phyloP scores from a whole-genome alignment of 2,329 filamentous ascomycete genomes.

The Trichoderma atroviride region DNA sequence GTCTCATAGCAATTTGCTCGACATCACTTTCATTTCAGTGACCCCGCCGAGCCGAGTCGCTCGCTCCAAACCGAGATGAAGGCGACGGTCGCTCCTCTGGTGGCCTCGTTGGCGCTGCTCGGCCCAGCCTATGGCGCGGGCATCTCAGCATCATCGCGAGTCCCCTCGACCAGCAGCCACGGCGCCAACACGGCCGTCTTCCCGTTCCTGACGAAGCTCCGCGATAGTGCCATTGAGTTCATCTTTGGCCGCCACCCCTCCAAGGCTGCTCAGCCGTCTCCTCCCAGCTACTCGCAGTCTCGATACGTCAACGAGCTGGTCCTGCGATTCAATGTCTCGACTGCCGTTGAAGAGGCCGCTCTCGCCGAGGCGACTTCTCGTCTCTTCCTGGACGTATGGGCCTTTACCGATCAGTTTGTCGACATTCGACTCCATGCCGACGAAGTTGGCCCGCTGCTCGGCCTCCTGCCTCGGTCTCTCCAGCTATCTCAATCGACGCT shows the following conservation, averaged over 20 bases:
- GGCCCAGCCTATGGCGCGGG: constrained; percentile 37
- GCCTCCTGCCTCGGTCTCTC: constrained; percentile 74
- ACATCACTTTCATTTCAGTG: constrained; percentile 7
- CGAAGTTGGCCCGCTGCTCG: constrained; percentile 76
- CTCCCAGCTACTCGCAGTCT: constrained; percentile 41
- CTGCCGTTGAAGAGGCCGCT: constrained; percentile 66
- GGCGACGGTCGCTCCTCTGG: constrained; percentile 27
- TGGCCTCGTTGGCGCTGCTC: constrained; percentile 34
- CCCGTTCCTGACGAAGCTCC: constrained; percentile 54
- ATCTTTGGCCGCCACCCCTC: constrained; percentile 52
- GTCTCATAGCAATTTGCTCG: background rate
- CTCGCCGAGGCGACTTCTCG: constrained; percentile 73
- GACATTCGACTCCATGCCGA: constrained; percentile 80
- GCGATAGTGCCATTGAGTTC: constrained; percentile 53
- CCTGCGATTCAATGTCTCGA: constrained; percentile 80
- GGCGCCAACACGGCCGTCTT: constrained; percentile 40
- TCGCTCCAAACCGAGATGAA: constrained; percentile 31
- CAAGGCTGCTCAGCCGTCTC: constrained; percentile 33
- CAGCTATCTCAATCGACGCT: constrained; percentile 72
- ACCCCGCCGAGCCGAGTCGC: constrained; percentile 27
- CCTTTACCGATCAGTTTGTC: constrained; percentile 76
- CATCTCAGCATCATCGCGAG: constrained; percentile 35
- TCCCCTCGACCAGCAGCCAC: constrained; percentile 27
- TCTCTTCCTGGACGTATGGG: constrained; percentile 89
- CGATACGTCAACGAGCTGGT: constrained; percentile 82